A percentile compares a stretch with the other conserved stretches of the same genome.
phyloP scores from a whole-genome alignment of 257 asterid genomes.

The Apocynum venetum region DNA sequence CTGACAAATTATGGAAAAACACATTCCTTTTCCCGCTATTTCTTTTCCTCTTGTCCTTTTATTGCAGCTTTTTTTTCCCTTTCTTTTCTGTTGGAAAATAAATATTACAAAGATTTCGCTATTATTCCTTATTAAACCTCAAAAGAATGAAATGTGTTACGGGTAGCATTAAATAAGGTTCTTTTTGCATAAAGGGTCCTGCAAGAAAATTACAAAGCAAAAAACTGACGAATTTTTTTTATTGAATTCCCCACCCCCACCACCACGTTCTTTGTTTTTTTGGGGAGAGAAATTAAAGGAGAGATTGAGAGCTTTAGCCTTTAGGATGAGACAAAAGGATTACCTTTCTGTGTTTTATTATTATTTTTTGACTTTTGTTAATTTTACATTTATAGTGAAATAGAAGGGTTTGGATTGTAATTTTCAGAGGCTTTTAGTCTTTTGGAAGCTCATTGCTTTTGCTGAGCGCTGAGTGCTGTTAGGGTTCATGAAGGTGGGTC shows the following conservation, averaged over 20 bases:
- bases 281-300: constrained; percentile 14
- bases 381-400: constrained; percentile 5
- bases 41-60: not conserved
- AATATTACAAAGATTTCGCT: not conserved
- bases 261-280: not conserved
- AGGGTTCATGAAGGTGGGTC: constrained; percentile 10
- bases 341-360: constrained; percentile 28
- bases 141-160: not conserved
- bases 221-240: not conserved
- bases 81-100: not conserved
- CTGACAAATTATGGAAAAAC: constrained; percentile 12
- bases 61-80: not conserved
- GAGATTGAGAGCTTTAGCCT: not conserved
- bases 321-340: constrained; percentile 6
- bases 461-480: not conserved
- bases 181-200: not conserved
- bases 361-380: constrained; percentile 1
- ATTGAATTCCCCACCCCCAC: not conserved
- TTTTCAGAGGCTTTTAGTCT: constrained; percentile 10
- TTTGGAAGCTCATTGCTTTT: constrained; percentile 9
- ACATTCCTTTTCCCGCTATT: constrained; percentile 26
- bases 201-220: constrained; percentile 4
- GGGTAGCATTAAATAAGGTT: not conserved
- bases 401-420: constrained; percentile 22
- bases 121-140: constrained; percentile 2